phyloP scores from a whole-genome alignment of 2,329 filamentous ascomycete genomes.

The Beauveria sp. region DNA sequence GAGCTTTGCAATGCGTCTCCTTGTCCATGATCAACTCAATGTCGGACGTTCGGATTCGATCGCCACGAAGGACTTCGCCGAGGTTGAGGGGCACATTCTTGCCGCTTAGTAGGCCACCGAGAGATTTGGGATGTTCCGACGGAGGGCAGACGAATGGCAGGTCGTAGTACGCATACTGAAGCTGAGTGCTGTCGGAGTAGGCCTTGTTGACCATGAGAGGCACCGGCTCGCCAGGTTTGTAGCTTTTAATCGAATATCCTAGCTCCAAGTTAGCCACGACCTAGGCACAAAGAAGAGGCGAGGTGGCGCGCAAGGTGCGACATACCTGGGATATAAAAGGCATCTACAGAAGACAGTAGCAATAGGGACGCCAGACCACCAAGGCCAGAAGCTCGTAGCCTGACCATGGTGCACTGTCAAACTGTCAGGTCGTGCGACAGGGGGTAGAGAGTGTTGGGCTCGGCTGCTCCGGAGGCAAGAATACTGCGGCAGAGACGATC shows the following conservation, averaged over 20 bases:
- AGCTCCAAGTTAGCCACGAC: not conserved
- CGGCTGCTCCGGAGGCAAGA: not conserved
- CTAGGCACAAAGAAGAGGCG: not conserved
- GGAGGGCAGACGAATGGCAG: conserved; percentile 82
- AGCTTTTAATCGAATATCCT: conserved; percentile 79
- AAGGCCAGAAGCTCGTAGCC: conserved; percentile 30
- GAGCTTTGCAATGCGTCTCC: conserved; percentile 63
- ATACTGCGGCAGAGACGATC: not conserved
- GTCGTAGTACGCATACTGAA: conserved; percentile 89
- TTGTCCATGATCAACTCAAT: conserved; percentile 72
- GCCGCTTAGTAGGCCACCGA: conserved; percentile 63
- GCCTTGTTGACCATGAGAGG: conserved; percentile 88
- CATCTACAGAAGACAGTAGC: conserved; percentile 33
- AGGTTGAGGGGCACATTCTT: conserved; percentile 75
- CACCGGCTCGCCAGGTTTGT: conserved; percentile 66
- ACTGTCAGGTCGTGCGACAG: conserved; percentile 9
- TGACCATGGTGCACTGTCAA: conserved; percentile 15
- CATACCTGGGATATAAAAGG: conserved; percentile 81
- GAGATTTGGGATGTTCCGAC: conserved; percentile 57
- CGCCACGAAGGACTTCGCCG: conserved; percentile 79
- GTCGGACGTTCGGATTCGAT: conserved; percentile 77
- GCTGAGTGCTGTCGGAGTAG: conserved; percentile 79
- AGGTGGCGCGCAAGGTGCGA: not conserved
- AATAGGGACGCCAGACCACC: conserved; percentile 37
- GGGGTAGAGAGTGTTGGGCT: not conserved